Percentiles rank a stretch among this genome's conserved stretches.
Conservation (phyloP, 805 yeast species). For the Groenewaldozyma salmanticensis region DNA sequence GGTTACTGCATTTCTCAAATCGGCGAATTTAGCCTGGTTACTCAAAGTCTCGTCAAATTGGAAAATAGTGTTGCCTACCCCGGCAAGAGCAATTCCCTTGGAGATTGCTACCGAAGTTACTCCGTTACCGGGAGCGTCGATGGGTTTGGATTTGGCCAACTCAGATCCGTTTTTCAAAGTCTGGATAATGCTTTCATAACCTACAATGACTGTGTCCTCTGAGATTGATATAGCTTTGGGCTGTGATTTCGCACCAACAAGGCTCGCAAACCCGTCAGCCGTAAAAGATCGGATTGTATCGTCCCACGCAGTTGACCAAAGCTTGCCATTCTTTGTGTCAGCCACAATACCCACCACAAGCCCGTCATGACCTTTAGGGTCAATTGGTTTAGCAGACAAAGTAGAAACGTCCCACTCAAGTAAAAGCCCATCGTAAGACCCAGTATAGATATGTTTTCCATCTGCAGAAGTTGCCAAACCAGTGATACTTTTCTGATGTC, state of each 20-base stretch:
- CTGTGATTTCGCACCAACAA: slow-evolving; percentile 34
- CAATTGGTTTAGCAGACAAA: slow-evolving; percentile 30
- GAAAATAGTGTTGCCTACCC: slow-evolving; percentile 32
- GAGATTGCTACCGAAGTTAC: slow-evolving; percentile 40
- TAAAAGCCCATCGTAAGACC: slow-evolving; percentile 76
- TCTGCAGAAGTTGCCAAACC: slow-evolving; percentile 32
- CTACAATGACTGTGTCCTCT: slow-evolving; percentile 32
- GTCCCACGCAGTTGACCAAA: slow-evolving; percentile 80
- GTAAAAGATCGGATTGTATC: slow-evolving; percentile 42
- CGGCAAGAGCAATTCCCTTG: slow-evolving; percentile 41
- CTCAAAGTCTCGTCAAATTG: slow-evolving; percentile 31
- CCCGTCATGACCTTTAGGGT: slow-evolving; percentile 49
- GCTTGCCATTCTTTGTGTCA: slow-evolving; percentile 17
- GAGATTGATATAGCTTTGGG: slow-evolving; percentile 39
- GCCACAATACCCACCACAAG: slow-evolving; percentile 49
- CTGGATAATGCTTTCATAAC: slow-evolving; percentile 36
- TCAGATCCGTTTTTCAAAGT: slow-evolving; percentile 25
- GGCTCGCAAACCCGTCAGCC: slow-evolving; percentile 26
- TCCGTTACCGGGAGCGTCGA: slow-evolving; percentile 24
- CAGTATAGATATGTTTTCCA: slow-evolving; percentile 37
- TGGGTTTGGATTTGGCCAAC: slow-evolving; percentile 20
- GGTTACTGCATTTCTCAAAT: slow-evolving; percentile 54
- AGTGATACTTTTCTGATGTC: slow-evolving; percentile 81
- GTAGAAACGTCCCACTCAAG: slow-evolving; percentile 42
- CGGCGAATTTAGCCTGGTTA: slow-evolving; percentile 28